Evolutionary conservation across 2,329 filamentous ascomycete genomes (phyloP), one percentile per base, ranked within the genome.

Genomic region (Penicillium sumatraense): DNA sequence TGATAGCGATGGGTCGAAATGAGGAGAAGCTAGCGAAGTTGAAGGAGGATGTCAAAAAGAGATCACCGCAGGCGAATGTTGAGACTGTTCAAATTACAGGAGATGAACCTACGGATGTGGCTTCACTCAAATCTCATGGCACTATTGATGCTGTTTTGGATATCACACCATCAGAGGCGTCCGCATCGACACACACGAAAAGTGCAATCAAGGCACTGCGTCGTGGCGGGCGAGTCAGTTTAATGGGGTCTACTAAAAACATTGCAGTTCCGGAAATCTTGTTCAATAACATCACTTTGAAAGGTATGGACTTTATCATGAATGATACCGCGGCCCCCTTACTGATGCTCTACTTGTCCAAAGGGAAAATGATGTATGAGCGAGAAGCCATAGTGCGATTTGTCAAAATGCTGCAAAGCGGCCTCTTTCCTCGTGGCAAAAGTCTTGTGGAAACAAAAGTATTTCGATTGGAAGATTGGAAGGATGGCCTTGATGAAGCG

Each of bases 1-100:
- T 85, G 2, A 75, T 85, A 29, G 82, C 83, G 0, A 72, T 83
- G 56, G 81, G 81, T 18, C 77, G 68, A 3, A 74, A 66, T 33
- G 72, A 65, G 0, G 74, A 75, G 11, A 8, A n/a, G 38, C 51
- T 11, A 26, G 18, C 9, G 13, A 51, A 47, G 3, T 35, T 55
- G 5, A 24, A 47, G 16, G 36, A 46, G 10, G n/a, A n/a, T n/a
- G n/a, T n/a, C n/a, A n/a, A n/a, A n/a, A 24, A 11, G 33, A n/a
- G 9, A 6, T 23, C 18, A 5, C 20, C 36, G 7, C 16, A 14
- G 9, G 36, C 18, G n/a, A 40, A 13, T 3, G 21, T 40, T 21
- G n/a, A 21, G 36, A 18, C 16, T 7, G 16, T 40, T 13, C 36
- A 40, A 21, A 40, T 40, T 7, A 40, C 36, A 20, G 16, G 16